Evolutionary conservation across 2,329 filamentous ascomycete species (phyloP).

Genomic region (Colletotrichum euphorbiae): DNA sequence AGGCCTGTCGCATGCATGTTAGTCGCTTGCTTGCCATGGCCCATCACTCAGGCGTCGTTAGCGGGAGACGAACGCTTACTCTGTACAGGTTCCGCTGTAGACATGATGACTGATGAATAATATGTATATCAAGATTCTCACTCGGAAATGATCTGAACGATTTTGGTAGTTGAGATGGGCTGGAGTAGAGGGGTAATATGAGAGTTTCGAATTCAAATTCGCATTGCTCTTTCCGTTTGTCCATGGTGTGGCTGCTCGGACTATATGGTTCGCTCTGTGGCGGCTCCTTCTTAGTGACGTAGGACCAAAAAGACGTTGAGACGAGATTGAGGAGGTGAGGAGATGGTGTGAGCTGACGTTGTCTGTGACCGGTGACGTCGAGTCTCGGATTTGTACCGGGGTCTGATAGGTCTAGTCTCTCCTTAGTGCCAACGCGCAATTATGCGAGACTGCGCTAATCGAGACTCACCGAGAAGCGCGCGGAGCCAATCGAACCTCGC

Average conservation of each 20-base stretch:
- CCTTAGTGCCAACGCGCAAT: constrained; percentile 8
- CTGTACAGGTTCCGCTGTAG: constrained; percentile 19
- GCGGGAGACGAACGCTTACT: background rate
- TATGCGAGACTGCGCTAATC: constrained; percentile 35
- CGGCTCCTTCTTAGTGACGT: constrained; percentile 11
- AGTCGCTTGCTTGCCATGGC: background rate
- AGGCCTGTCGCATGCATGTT: constrained; percentile 4
- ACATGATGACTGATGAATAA: constrained; percentile 1
- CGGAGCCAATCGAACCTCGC: constrained; percentile 10
- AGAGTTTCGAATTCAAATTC: background rate
- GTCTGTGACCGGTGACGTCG: constrained; percentile 32
- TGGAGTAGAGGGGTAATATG: background rate
- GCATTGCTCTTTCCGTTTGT: background rate
- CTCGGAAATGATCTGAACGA: background rate
- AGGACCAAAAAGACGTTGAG: background rate
- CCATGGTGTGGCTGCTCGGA: background rate
- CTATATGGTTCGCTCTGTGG: constrained; percentile 18
- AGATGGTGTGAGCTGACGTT: constrained; percentile 34
- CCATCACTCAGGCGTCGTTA: too few relatives aligned
- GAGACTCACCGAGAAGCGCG: constrained; percentile 7
- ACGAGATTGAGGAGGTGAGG: background rate
- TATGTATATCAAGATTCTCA: too few relatives aligned
- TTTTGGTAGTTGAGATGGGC: background rate
- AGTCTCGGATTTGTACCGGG: constrained; percentile 28
- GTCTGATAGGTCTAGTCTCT: constrained; percentile 30